Evolutionary conservation across 345 rosid genomes (phyloP).

Genomic region (Eucalyptus pauciflora): DNA sequence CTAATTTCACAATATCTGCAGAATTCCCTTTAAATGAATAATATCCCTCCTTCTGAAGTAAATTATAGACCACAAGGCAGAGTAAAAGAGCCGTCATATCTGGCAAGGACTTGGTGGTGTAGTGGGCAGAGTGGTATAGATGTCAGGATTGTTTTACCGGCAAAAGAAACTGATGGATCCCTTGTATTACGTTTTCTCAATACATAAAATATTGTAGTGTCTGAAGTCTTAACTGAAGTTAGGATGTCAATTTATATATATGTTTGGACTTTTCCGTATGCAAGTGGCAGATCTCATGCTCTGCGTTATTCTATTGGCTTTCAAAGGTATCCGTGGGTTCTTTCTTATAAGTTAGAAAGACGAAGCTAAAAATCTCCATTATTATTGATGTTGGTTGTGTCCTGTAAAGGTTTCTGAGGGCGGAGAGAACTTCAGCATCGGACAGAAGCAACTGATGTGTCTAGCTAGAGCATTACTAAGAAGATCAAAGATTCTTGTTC

Average conservation of each 20-base stretch:
- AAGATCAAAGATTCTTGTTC: not conserved
- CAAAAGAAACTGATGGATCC: not conserved
- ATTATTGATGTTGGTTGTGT: not conserved
- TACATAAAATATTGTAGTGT: not conserved
- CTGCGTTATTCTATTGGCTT: not conserved
- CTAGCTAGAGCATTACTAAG: not conserved
- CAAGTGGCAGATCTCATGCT: not conserved
- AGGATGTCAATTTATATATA: not conserved
- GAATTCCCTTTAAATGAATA: not conserved
- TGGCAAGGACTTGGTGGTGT: not conserved
- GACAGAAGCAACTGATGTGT: not conserved
- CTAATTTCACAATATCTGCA: not conserved
- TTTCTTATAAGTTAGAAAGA: not conserved
- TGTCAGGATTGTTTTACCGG: not conserved
- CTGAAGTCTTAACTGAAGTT: not conserved
- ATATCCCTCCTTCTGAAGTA: not conserved
- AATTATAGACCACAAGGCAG: not conserved
- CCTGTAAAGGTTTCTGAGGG: not conserved
- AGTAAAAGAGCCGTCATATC: not conserved
- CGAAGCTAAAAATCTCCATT: not conserved
- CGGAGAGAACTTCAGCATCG: not conserved
- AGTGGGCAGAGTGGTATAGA: not conserved
- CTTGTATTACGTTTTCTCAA: not conserved
- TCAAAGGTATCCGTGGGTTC: not conserved
- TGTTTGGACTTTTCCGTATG: not conserved